A percentile compares a stretch with the other conserved stretches of the same genome.
These are phyloP conservation scores for Colletotrichum nymphaeae DNA, from an alignment of 2,329 filamentous ascomycete genomes.

Conservation along the genomic window DNA sequence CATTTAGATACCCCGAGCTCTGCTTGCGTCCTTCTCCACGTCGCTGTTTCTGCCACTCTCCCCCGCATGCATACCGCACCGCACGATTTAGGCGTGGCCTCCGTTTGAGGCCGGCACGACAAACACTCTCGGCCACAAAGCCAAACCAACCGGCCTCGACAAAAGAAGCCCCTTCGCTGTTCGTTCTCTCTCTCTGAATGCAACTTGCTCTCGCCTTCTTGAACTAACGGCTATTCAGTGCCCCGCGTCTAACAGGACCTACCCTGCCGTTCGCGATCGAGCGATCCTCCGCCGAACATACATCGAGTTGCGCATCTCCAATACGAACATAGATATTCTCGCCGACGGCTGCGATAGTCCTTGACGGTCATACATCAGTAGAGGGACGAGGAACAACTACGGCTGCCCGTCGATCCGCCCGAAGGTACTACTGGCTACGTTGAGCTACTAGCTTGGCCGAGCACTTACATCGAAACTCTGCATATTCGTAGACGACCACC, in stretches of 20 bases:
- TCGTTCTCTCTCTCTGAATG: background rate
- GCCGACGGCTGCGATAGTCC: background rate
- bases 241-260: background rate
- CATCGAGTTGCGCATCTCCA: background rate
- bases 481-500: background rate
- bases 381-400: background rate
- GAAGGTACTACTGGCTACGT: background rate
- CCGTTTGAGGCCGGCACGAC: background rate
- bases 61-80: background rate
- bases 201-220: background rate
- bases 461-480: background rate
- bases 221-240: background rate
- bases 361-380: background rate
- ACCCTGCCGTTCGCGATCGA: background rate
- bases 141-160: background rate
- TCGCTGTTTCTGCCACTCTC: background rate
- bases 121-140: background rate
- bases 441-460: background rate
- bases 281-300: background rate
- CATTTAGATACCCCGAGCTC: constrained; percentile 23
- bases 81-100: background rate
- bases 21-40: background rate
- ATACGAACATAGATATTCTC: background rate
- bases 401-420: background rate
- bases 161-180: background rate